Base-by-base conservation (phyloP, 2,329 filamentous ascomycete species). In the Diaporthe helianthi region DNA sequence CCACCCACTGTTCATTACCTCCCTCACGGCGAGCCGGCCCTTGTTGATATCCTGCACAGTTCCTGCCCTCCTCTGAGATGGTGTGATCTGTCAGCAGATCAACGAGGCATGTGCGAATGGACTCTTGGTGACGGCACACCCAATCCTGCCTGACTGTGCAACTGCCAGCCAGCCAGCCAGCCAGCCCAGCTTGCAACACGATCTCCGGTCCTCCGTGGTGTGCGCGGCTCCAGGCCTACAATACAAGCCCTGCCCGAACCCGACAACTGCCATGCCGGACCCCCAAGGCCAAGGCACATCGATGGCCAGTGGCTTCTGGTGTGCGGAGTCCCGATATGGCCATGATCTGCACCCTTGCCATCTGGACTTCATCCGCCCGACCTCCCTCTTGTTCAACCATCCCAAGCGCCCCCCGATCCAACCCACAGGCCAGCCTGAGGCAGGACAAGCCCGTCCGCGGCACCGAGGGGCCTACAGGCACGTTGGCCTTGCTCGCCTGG, bases 61-160 rank as follows among this genome's bases (percentile, higher is more conserved):
- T 29, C 24, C 41, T 46, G 29, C 58, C 19, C 44, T 63, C 44
- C 29, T 36, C 15, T 29, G 58, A 63, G 44, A 63, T 49, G 58
- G 58, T 63, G 58, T 63, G 58, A 63, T 36, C 58, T 63, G 41
- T 63, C 58, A 63, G 44, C 49, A 63, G 58, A 63, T 63, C 58
- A 49, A 24, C 58, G 29, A 63, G 58, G 58, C 58, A 63, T 49
- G 58, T 63, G 58, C 41, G 44, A 63, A 63, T 63, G 58, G 58
- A 47, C 29, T 22, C 44, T 19, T 24, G n/a, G 58, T 49, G 29
- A 49, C 38, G 17, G 44, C 44, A 22, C 29, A 36, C 22, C 41
- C 26, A 61, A 61, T 46, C 38, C 24, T 61, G 19, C 58, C 29
- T 7, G 24, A 38, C 36, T 38, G n/a, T n/a, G 36, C 36, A 38